These are phyloP conservation scores for Rhodofomes roseus DNA, from an alignment of 1,284 basidiomycete genomes.

Conservation along the genomic window DNA sequence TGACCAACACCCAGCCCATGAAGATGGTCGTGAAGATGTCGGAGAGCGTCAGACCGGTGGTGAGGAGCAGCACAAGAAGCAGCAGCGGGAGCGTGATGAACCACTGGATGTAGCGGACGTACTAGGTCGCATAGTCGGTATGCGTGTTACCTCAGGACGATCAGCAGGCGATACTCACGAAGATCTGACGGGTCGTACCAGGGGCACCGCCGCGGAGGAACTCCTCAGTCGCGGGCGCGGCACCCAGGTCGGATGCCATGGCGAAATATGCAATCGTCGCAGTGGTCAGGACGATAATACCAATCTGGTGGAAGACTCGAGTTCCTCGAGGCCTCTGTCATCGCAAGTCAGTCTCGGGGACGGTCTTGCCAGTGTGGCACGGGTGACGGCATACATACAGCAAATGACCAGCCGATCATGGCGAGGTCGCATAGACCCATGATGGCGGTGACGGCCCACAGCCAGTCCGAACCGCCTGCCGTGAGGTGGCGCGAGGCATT, in stretches of 20 bases:
- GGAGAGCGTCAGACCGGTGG: conserved; percentile 48
- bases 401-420: conserved; percentile 37
- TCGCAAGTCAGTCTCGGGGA: too few species aligned
- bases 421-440: conserved; percentile 39
- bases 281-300: conserved; percentile 42
- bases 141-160: background rate
- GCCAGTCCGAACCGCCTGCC: conserved; percentile 43
- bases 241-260: conserved; percentile 61
- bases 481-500: conserved; percentile 37
- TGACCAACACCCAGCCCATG: conserved; percentile 47
- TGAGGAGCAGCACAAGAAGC: conserved; percentile 47
- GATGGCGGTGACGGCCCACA: conserved; percentile 52
- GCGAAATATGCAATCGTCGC: conserved; percentile 45
- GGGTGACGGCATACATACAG: conserved; percentile 19
- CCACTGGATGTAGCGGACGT: conserved; percentile 54
- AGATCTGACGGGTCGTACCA: conserved; percentile 46
- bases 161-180: conserved; percentile 33
- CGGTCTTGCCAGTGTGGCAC: background rate
- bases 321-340: conserved; percentile 36
- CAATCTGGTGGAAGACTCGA: conserved; percentile 46
- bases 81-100: conserved; percentile 55
- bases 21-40: conserved; percentile 53
- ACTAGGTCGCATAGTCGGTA: conserved; percentile 22
- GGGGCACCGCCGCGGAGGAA: conserved; percentile 34
- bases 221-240: conserved; percentile 44